Evolutionary conservation across 2,329 filamentous ascomycete species (phyloP).

Genomic region (Alternaria alternata): DNA sequence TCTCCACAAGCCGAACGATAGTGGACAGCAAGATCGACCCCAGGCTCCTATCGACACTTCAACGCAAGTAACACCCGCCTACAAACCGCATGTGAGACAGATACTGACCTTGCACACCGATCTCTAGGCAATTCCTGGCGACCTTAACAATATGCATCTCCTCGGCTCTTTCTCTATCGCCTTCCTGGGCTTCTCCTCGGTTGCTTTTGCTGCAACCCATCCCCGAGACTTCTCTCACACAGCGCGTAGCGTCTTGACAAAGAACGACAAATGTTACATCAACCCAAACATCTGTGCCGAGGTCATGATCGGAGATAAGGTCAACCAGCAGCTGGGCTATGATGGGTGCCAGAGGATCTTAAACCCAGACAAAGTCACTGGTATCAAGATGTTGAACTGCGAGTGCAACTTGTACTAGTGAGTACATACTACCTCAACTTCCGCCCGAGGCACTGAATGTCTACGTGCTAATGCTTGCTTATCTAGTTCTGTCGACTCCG

Average conservation of each 20-base stretch:
- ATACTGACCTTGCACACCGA: neutral
- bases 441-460: neutral
- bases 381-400: slow-evolving; percentile 6
- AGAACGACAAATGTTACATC: neutral
- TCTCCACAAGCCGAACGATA: neutral
- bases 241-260: neutral
- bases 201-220: neutral
- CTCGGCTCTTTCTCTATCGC: neutral
- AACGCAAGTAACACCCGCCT: neutral
- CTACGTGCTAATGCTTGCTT: neutral
- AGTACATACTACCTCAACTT: neutral
- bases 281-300: slow-evolving; percentile 6
- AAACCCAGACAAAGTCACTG: neutral
- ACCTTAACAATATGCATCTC: neutral
- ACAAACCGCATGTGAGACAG: neutral
- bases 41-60: neutral
- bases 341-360: slow-evolving; percentile 1
- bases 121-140: neutral
- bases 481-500: neutral
- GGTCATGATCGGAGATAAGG: slow-evolving; percentile 3
- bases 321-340: slow-evolving; percentile 1
- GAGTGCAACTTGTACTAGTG: slow-evolving; percentile 4
- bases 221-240: neutral
- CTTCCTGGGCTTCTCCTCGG: neutral
- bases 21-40: neutral